Evolutionary conservation across 2,329 filamentous ascomycete species (phyloP), one percentile per base, ranked within the genome.

Genomic region (Aureobasidium sp.): DNA sequence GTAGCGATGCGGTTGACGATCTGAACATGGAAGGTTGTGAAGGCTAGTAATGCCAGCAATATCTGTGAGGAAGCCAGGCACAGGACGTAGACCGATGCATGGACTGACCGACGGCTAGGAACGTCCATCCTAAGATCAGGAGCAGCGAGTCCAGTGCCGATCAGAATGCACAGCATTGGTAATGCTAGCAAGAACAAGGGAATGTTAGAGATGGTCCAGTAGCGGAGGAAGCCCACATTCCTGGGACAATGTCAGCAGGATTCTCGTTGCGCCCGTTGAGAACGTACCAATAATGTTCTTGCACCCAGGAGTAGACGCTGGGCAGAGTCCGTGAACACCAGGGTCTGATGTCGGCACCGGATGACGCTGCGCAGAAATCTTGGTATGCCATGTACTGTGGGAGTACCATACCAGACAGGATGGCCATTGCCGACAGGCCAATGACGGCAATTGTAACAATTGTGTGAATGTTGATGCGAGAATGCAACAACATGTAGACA

Each of bases 271-370:
- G 20, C 15, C 45, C 3, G 42, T 17, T 2, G 17, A 11, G 7
- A 44, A 29, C 31, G 27, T 81, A 96, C 92, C 94, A 99, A 75
- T 99, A 97, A 69, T 89, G 80, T 49, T 81, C 80, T 72, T 99
- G 94, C 2, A 97, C 93, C 79, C 89, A 97, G 0, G 85, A 82
- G 75, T 96, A 97, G 64, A 99, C 92, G 72, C 91, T 96, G 4
- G 94, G 94, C 14, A 92, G 65, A n/a, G 76, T 72, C 20, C 78
- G 80, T 22, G 74, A 71, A 73, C 94, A 99, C 94, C 94, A 99
- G 4, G 85, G 83, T 62, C 89, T 70, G 14, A 62, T 62, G 42
- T 65, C 63, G 42, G 64, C 64, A 55, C 48, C 34, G 41, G 78
- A 60, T 77, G 64, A 64, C 62, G 41, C 67, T 64, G 69, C 68